Evolutionary conservation across 345 rosid genomes (phyloP).

Genomic region (Syzygium grande): DNA sequence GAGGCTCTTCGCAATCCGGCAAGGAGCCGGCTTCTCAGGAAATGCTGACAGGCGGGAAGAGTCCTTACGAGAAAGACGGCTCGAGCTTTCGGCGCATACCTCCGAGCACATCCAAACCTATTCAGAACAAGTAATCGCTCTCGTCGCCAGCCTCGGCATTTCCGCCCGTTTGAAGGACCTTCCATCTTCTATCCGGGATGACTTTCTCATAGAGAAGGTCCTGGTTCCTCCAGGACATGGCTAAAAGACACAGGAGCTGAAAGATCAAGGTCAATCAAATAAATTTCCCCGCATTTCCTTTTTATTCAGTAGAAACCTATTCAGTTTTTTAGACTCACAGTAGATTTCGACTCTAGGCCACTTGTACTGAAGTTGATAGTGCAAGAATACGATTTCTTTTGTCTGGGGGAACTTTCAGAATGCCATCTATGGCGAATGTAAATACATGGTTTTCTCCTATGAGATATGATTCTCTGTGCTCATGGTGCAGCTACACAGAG

Average conservation of each 20-base stretch:
- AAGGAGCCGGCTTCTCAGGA: conserved; percentile 26
- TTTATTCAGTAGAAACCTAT: neutral
- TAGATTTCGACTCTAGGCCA: neutral
- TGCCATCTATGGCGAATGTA: neutral
- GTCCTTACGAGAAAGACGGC: conserved; percentile 25
- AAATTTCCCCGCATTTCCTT: neutral
- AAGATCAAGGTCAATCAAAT: neutral
- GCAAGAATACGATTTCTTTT: neutral
- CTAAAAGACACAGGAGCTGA: neutral
- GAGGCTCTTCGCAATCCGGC: conserved; percentile 2
- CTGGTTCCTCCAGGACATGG: neutral
- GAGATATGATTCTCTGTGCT: neutral
- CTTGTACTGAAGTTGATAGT: neutral
- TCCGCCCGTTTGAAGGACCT: neutral
- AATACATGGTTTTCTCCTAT: neutral
- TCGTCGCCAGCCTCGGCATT: neutral
- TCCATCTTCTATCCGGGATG: neutral
- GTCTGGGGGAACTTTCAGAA: neutral
- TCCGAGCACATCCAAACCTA: conserved; percentile 61
- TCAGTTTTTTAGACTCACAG: neutral
- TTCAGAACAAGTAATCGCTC: conserved; percentile 54
- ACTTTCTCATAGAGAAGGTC: neutral
- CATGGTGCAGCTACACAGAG: neutral
- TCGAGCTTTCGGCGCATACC: conserved; percentile 65
- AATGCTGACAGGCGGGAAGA: conserved; percentile 22